Evolutionary conservation across 225 moss, liverwort and hornwort species (phyloP).

Genomic region (Climacium dendroides): DNA sequence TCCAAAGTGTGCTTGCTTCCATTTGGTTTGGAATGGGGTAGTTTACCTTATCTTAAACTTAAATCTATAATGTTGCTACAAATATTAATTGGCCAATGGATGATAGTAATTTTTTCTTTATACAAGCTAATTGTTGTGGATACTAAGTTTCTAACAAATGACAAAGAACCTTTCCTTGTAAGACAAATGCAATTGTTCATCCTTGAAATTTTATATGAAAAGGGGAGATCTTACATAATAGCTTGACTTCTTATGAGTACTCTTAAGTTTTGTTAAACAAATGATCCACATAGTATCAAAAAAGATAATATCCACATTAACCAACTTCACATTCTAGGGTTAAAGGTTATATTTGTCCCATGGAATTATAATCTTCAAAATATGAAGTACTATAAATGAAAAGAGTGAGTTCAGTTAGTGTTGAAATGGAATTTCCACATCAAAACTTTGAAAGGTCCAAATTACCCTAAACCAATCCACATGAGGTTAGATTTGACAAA

Average conservation of each 20-base stretch:
- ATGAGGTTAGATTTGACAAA: not conserved
- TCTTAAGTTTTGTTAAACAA: no score
- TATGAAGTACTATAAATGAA: not conserved
- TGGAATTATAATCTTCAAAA: not conserved
- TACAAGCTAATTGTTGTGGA: no score
- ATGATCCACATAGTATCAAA: not conserved
- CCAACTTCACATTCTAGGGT: not conserved
- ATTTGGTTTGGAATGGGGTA: no score
- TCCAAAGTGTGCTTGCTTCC: no score
- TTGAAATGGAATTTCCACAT: not conserved
- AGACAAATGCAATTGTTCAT: no score
- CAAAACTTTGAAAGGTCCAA: not conserved
- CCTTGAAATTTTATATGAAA: not conserved
- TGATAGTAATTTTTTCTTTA: no score
- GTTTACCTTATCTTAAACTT: no score
- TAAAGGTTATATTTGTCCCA: not conserved
- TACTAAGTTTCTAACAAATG: no score
- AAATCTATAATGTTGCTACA: no score
- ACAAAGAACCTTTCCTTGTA: no score
- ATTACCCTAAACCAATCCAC: not conserved
- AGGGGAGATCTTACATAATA: fast-evolving
- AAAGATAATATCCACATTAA: not conserved
- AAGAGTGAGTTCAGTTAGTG: not conserved
- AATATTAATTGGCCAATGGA: no score
- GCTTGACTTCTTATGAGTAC: fast-evolving